Conservation (phyloP, 805 yeast species). For the Scheffersomyces coipomensis region DNA sequence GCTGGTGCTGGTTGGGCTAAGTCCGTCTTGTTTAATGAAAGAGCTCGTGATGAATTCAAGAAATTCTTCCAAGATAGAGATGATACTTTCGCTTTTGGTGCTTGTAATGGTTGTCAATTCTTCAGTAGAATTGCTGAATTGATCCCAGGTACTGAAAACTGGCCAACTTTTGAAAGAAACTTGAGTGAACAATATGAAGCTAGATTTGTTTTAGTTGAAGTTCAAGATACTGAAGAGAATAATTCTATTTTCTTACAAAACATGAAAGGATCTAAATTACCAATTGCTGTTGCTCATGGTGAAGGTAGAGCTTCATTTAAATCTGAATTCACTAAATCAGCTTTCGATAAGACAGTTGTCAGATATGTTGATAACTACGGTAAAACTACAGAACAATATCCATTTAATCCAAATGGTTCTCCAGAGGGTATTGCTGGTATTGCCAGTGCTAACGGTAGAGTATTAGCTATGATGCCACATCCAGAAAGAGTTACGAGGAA, state of each 20-base stretch:
- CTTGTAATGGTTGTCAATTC: slow-evolving; percentile 98
- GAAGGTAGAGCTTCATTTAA: slow-evolving; percentile 89
- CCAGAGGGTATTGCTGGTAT: slow-evolving; percentile 93
- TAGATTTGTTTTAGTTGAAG: slow-evolving; percentile 85
- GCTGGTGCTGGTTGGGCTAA: slow-evolving; percentile 99
- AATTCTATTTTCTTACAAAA: slow-evolving; percentile 74
- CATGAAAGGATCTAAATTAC: slow-evolving; percentile 91
- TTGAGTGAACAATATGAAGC: slow-evolving; percentile 94
- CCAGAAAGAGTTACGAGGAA: slow-evolving; percentile 92
- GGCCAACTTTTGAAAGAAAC: slow-evolving; percentile 96
- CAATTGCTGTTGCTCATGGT: slow-evolving; percentile 98
- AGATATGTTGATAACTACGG: slow-evolving; percentile 93
- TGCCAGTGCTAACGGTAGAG: slow-evolving; percentile 87
- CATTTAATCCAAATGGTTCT: slow-evolving; percentile 96
- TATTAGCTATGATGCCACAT: slow-evolving; percentile 98
- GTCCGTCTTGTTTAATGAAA: slow-evolving; percentile 82
- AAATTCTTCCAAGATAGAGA: slow-evolving; percentile 80
- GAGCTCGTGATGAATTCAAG: slow-evolving; percentile 71
- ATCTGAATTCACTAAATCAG: slow-evolving; percentile 36
- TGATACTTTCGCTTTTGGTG: slow-evolving; percentile 96
- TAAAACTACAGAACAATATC: slow-evolving; percentile 74
- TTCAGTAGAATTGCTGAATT: slow-evolving; percentile 78
- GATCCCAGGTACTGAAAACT: slow-evolving; percentile 90
- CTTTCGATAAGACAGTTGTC: slow-evolving; percentile 58
- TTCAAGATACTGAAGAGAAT: slow-evolving; percentile 48